Evolutionary conservation across 1,284 basidiomycete genomes (phyloP), one percentile per base, ranked within the genome.

Genomic region (Termitomyces sp.): DNA sequence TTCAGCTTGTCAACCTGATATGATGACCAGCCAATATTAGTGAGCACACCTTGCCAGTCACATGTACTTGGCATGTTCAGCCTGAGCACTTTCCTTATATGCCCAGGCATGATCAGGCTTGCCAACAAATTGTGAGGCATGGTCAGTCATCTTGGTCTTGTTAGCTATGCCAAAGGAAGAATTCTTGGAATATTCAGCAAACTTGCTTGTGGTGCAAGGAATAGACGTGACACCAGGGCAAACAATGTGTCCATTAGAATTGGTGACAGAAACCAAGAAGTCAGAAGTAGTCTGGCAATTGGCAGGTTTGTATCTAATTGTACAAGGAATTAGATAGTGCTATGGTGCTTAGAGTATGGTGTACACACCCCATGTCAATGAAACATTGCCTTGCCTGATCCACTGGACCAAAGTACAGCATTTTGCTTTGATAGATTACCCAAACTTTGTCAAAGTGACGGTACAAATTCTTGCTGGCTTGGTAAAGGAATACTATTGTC

Each of bases 351-450:
- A 14, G 10, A 10, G 72, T 24, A 5, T 13, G 19, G 21, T 21
- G 21, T 1, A 39, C 68, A 62, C 81, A 89, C 10, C 86, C 88
- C 70, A 88, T 78, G 54, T 80, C 70, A 55, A 83, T 68, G 65
- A 90, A 90, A 62, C 87, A 91, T 41, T 77, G 69, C 58, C 78
- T 78, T 0, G 88, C 89, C 38, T 77, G 67, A 38, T 66, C 68
- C 1, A 80, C 76, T 0, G 77, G 79, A 0, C 88, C 88, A 59
- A 84, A 91, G 70, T 84, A 92, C 45, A 82, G 83, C 74, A 88
- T 83, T 39, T 78, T 72, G 0, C 89, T 89, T 60, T 88, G 81
- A 60, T 76, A 72, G 37, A 78, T 68, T 9, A 78, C 67, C 55
- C 73, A 75, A n/a, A 76, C 74, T 64, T 89, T 89, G 73, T 89